A percentile compares a stretch with the other conserved stretches of the same genome.
Evolutionary conservation across 441 rosid species (phyloP).

Genomic region (Pelargonium fulgidum): DNA sequence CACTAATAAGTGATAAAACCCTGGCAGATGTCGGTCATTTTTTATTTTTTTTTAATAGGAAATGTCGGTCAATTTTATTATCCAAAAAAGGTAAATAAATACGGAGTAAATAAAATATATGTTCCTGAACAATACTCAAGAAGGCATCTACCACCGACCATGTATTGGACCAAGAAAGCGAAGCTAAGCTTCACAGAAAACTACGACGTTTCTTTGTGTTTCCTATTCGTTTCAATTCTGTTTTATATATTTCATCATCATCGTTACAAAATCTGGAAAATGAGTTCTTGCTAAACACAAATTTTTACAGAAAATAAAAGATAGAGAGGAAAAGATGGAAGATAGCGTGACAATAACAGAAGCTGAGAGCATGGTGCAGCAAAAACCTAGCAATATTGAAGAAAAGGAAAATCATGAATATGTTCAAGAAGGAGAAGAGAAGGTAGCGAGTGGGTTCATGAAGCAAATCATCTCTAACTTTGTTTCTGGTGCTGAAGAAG

Average conservation of each 20-base stretch:
- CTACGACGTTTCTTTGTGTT: not conserved
- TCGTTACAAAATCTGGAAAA: not conserved
- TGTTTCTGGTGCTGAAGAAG: slow-evolving; percentile 28
- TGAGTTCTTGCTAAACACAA: not conserved
- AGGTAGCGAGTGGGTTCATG: slow-evolving; percentile 29
- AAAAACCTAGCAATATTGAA: slow-evolving; percentile 17
- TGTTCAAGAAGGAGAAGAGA: slow-evolving; percentile 16
- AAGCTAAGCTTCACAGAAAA: too few species aligned
- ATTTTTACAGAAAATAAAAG: not conserved
- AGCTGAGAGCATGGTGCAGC: slow-evolving; percentile 32
- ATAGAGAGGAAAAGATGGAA: slow-evolving; percentile 30
- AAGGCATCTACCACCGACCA: not conserved
- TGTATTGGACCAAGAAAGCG: not conserved
- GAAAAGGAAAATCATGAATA: slow-evolving; percentile 10
- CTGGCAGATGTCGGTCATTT: too few species aligned
- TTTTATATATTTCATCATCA: not conserved
- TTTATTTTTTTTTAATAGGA: too few species aligned
- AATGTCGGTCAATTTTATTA: too few species aligned
- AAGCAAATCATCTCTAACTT: slow-evolving; percentile 31
- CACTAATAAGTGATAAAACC: too few species aligned
- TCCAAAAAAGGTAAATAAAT: too few species aligned
- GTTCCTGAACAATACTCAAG: not conserved
- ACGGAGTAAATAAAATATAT: too few species aligned
- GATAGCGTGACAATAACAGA: slow-evolving; percentile 33
- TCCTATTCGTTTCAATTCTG: not conserved